Evolutionary conservation across 352 stramenopile species (phyloP), one percentile per base, ranked within the genome.

Genomic region (Pythium scleroteichum): DNA sequence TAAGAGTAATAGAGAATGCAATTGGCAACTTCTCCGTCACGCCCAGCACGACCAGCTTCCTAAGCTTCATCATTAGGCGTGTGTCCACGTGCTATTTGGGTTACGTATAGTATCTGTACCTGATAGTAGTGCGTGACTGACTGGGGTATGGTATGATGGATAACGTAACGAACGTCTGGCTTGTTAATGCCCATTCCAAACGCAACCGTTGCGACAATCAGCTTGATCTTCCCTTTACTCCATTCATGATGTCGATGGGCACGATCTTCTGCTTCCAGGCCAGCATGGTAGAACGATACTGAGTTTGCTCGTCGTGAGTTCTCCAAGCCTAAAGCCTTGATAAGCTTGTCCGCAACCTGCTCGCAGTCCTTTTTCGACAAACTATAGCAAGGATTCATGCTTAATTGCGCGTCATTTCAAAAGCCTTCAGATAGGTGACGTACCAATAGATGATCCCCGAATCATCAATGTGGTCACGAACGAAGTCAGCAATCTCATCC

Each of bases 121-220:
- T 96, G 87, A 53, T 96, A 96, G 55, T 95, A 96, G 53, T 95
- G 83, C 12, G 83, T 94, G n/a, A 95, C 83, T 26, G 85, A 94
- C 59, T 96, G 84, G 6, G 87, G 87, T 6, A 95, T 88, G 5
- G 83, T 94, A 69, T 94, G 82, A 54, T 96, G 87, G 53, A 96
- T 94, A 45, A 96, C 87, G 60, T 94, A 96, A 29, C 87, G 84
- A 1, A 96, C 87, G 49, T 94, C 85, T 9, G 87, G 87, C 50
- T 96, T 94, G 66, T 95, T 95, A 59, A 96, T 96, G 16, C 85
- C 87, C 87, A 96, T 96, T 24, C 87, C 87, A 56, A 96, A 96
- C 0, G 87, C 87, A 41, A 96, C 76, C 0, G 87, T 96, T 17
- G 87, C 87, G n/a, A 90, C 72, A 52, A 96, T 95, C 2, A 94